Base-by-base conservation (phyloP, 257 asterid species). In the Solanum acaule region DNA sequence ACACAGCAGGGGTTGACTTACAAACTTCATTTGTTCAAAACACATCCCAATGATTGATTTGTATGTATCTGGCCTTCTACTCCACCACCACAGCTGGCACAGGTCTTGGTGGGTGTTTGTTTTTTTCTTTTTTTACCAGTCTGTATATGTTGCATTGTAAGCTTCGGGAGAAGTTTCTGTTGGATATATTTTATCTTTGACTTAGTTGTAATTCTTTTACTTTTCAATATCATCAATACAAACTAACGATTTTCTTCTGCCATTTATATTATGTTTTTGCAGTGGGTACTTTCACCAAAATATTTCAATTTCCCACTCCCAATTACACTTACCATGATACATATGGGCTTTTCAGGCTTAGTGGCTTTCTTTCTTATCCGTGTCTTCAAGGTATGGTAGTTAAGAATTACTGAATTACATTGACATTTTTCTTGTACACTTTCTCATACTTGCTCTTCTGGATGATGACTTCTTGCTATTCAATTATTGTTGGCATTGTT, bases 281-380 rank as follows among this genome's bases (percentile, higher is more conserved):
- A 97, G 99, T 97, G 99, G 99, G 97, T 97, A 88, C 98, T 97
- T 90, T 97, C 99, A 22, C 98, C 98, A 87, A 97, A 95, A 90
- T 96, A 97, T 91, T 97, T 97, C 95, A 96, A 97, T 92, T 96
- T 97, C 88, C 98, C 99, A 34, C 91, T 95, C 49, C 99, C 99
- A 37, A 97, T 97, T 82, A 96, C 98, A 37, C 98, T 96, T 85
- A 96, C 99, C 86, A 97, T 97, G 99, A 96, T 97, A 85, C 99
- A 97, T 81, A 97, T 97, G 99, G 99, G 98, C 75, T 96, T 97
- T 94, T 97, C 98, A 15, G 99, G 98, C 86, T 76, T 93, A 90
- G 99, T 97, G 88, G 98, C 99, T 37, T 97, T 97, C 91, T 71
- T 97, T 86, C 95, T 97, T 89, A 91, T 97, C 81, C 98, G 98